A percentile compares a stretch with the other conserved stretches of the same genome.
Conservation (phyloP, 225 moss, liverwort and hornwort species). For the Thuidium tamariscinum region DNA sequence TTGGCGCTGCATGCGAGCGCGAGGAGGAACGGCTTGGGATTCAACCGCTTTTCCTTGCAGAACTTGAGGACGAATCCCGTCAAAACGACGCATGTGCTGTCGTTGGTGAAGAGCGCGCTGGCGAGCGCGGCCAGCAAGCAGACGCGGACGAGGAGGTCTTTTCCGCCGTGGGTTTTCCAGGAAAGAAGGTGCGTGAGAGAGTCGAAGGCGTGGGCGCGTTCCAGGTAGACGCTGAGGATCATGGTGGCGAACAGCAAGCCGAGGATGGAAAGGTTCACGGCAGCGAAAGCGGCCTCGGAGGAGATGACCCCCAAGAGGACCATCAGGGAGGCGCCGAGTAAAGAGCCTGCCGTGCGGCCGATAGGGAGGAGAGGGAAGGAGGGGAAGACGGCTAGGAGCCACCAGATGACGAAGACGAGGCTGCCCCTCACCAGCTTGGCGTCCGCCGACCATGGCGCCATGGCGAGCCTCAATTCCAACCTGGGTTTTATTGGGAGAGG, state of each 20-base stretch:
- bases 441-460: constrained; percentile 2
- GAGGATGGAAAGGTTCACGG: constrained; percentile 65
- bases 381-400: constrained; percentile 76
- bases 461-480: not conserved
- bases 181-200: constrained; percentile 38
- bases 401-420: constrained; percentile 62
- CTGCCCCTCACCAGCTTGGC: constrained; percentile 48
- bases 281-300: constrained; percentile 35
- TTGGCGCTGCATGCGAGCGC: constrained; percentile 78
- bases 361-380: constrained; percentile 72
- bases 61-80: constrained; percentile 72
- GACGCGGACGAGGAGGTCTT: constrained; percentile 62
- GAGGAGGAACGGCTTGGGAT: constrained; percentile 60
- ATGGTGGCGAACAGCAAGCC: constrained; percentile 85
- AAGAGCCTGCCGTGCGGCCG: constrained; percentile 78
- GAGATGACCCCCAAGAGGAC: constrained; percentile 62
- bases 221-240: constrained; percentile 71
- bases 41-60: constrained; percentile 44
- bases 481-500: not conserved
- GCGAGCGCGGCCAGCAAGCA: constrained; percentile 57
- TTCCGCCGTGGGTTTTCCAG: constrained; percentile 57
- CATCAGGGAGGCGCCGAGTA: constrained; percentile 80
- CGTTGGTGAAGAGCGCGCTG: constrained; percentile 81
- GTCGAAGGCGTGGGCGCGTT: constrained; percentile 51
- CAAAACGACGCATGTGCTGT: constrained; percentile 77